Percentiles rank a stretch among this genome's conserved stretches.
Conservation (phyloP, 768 basidiomycete species). For the Kwoniella sp. region DNA sequence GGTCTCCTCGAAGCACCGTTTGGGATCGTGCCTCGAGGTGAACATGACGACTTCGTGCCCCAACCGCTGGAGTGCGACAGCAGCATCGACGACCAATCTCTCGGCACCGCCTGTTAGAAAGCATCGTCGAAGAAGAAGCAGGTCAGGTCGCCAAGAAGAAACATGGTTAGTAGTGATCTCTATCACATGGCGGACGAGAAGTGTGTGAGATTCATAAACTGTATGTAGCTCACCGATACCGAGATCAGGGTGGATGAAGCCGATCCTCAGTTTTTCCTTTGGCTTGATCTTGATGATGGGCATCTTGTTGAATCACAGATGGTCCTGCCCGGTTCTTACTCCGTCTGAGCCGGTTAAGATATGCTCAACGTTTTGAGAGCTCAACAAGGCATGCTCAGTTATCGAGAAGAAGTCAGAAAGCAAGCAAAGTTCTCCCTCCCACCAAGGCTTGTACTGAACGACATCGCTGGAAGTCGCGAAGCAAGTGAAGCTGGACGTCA, state of each 20-base stretch:
- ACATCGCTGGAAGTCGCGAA: too few relatives aligned
- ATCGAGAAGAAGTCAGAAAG: too few relatives aligned
- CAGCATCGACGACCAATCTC: slow-evolving; percentile 90
- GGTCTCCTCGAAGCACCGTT: slow-evolving; percentile 92
- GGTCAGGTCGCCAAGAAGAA: too few relatives aligned
- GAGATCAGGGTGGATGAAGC: slow-evolving; percentile 91
- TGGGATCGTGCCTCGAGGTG: slow-evolving; percentile 86
- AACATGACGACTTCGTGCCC: slow-evolving; percentile 88
- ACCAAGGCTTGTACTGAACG: too few relatives aligned
- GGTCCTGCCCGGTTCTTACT: slow-evolving; percentile 1
- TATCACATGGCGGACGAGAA: background rate
- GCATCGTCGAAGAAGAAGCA: background rate
- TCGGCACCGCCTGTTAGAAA: slow-evolving; percentile 82
- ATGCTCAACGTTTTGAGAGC: slow-evolving; percentile 4
- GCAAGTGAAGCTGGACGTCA: too few relatives aligned
- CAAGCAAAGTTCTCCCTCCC: too few relatives aligned
- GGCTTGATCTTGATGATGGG: slow-evolving; percentile 6
- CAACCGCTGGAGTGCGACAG: slow-evolving; percentile 77
- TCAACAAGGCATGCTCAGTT: too few relatives aligned
- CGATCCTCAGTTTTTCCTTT: slow-evolving; percentile 60
- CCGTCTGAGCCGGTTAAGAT: slow-evolving; percentile 3
- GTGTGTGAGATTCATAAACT: background rate
- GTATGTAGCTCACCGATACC: slow-evolving; percentile 71
- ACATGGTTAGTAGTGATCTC: slow-evolving; percentile 10
- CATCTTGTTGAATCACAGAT: background rate